These are phyloP conservation scores for Cicer cuneatum DNA, from an alignment of 306 rosid genomes.

Conservation along the genomic window DNA sequence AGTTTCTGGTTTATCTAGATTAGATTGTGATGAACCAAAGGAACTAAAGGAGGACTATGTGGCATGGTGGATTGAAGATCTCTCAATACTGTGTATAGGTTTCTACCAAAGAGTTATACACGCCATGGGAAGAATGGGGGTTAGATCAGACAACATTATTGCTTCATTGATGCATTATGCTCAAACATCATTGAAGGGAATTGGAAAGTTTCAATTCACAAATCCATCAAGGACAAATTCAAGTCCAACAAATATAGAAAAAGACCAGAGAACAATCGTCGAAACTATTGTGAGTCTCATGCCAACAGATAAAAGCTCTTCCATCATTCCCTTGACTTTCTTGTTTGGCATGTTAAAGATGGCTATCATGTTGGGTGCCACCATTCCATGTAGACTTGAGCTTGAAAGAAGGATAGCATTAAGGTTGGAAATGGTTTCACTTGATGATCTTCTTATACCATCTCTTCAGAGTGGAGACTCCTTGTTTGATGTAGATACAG, in stretches of 20 bases:
- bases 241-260: conserved; percentile 51
- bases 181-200: conserved; percentile 73
- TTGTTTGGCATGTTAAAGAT: conserved; percentile 83
- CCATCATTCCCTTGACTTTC: conserved; percentile 68
- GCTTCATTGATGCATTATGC: conserved; percentile 88
- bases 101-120: conserved; percentile 68
- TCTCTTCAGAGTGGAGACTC: conserved; percentile 66
- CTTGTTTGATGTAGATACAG: conserved; percentile 78
- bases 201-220: conserved; percentile 69
- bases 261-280: conserved; percentile 61
- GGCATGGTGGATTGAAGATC: conserved; percentile 92
- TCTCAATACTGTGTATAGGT: conserved; percentile 62
- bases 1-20: conserved; percentile 62
- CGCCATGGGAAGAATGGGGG: conserved; percentile 72
- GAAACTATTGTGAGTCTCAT: conserved; percentile 72
- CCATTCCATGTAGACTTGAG: conserved; percentile 74
- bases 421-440: conserved; percentile 69
- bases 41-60: conserved; percentile 60
- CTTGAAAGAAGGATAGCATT: conserved; percentile 80
- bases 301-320: conserved; percentile 68
- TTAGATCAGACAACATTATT: conserved; percentile 66
- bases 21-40: conserved; percentile 61
- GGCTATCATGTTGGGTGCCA: conserved; percentile 70
- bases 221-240: conserved; percentile 57
- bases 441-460: conserved; percentile 86